Evolutionary conservation across 2,329 filamentous ascomycete species (phyloP), one percentile per base, ranked within the genome.

Genomic region (Amauroascus verrucosus): DNA sequence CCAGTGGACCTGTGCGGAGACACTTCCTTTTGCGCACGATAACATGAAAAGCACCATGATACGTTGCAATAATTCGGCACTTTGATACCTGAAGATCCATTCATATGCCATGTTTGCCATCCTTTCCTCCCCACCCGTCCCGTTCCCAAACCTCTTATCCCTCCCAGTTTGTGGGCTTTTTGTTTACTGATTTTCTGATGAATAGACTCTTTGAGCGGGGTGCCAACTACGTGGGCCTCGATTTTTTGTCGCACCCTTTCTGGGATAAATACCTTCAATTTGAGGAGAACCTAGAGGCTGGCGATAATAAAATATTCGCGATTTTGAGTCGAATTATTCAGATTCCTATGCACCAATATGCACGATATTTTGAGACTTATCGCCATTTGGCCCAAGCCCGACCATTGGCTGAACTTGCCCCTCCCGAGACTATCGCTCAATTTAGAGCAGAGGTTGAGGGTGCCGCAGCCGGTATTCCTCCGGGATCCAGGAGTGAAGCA

Each of bases 221-320:
- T 58, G 86, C 88, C 26, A 79, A 79, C 28, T 84, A 81, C 62
- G 89, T 95, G 38, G 93, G 93, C 14, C 78, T 97, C 16, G 93
- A 98, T 70, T 98, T 95, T 66, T 77, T 95, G 28, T 85, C 90
- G 1, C 89, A 96, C 66, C 89, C 89, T 1, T 96, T 98, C 73
- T 98, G 93, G 93, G 93, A 98, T 70, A 97, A 95, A 72, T 98
- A 95, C 65, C 82, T 98, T 59, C 93, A 97, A 67, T 97, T 94
- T 64, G 93, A 97, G 67, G 90, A 96, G 67, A 85, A 90, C 1
- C 77, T 91, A 57, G 89, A 95, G 63, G 82, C 85, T 0, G 81
- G 85, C 13, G 87, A 94, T 58, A 52, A 35, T 22, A 88, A 83
- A 63, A 87, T 96, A 52, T 95, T 94, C 62, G 82, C 81, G 38